phyloP scores from a whole-genome alignment of 192 early-diverging fungal species.

The Lobosporangium transversale region DNA sequence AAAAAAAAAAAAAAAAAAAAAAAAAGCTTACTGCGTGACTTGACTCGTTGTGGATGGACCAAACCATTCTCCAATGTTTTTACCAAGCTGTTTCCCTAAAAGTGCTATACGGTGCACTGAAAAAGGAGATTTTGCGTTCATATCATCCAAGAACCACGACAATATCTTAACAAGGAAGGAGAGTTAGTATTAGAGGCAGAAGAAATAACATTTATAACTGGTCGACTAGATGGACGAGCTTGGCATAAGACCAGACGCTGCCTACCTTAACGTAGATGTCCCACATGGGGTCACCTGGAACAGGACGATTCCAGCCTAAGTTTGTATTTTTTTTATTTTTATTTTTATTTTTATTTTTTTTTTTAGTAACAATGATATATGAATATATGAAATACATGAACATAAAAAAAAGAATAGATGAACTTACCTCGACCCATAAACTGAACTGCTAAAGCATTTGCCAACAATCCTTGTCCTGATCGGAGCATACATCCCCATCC shows the following conservation, averaged over 20 bases:
- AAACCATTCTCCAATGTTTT: slow-evolving; percentile 98
- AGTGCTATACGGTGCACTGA: slow-evolving; percentile 94
- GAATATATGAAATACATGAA: not conserved
- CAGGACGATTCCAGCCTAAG: slow-evolving; percentile 60
- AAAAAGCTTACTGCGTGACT: slow-evolving; percentile 73
- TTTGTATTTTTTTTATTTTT: not conserved
- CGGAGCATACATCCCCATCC: slow-evolving; percentile 99
- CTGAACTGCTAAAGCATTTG: slow-evolving; percentile 82
- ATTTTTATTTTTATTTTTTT: not conserved
- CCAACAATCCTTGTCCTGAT: slow-evolving; percentile 92
- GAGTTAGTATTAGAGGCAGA: no score
- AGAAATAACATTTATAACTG: no score
- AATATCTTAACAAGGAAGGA: no score
- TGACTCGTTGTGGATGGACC: slow-evolving; percentile 90
- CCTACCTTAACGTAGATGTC: slow-evolving; percentile 57
- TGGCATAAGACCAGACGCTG: no score
- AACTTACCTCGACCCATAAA: slow-evolving; percentile 77
- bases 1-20: no score
- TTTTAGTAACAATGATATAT: no score
- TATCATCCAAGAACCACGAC: slow-evolving; percentile 85
- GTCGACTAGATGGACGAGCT: no score
- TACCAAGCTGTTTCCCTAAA: slow-evolving; percentile 83
- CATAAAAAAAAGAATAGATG: not conserved
- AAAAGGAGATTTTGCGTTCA: slow-evolving; percentile 73
- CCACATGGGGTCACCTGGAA: slow-evolving; percentile 48